Percentiles rank a stretch among this genome's conserved stretches.
Evolutionary conservation across 148 eudicot species (phyloP).

Genomic region (Nepenthes mirabilis): DNA sequence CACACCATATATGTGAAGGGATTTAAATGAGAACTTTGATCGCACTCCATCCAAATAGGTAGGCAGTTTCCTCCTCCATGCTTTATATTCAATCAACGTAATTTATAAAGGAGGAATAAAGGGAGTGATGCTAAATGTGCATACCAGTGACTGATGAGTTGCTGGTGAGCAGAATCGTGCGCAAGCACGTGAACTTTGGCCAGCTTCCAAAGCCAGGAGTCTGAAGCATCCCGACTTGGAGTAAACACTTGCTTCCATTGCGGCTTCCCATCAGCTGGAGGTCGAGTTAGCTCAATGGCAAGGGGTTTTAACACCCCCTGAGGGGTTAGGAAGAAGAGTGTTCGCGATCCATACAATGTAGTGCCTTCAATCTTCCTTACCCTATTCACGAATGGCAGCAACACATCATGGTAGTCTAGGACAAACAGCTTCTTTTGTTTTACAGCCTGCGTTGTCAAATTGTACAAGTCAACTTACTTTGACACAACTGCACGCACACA

Average conservation of each 20-base stretch:
- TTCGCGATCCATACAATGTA: conserved; percentile 69
- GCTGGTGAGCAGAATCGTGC: conserved; percentile 77
- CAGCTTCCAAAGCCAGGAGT: conserved; percentile 75
- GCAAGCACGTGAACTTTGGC: conserved; percentile 85
- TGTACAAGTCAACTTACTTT: too few relatives aligned
- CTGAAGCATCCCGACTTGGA: conserved; percentile 40
- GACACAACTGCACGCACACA: too few relatives aligned
- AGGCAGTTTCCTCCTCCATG: too few relatives aligned
- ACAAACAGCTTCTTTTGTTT: conserved; percentile 54
- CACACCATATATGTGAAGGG: too few relatives aligned
- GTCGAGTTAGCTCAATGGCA: conserved; percentile 69
- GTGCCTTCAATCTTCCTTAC: conserved; percentile 48
- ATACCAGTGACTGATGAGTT: conserved; percentile 79
- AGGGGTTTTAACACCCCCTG: conserved; percentile 38
- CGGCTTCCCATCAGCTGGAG: conserved; percentile 40
- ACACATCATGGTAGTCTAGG: conserved; percentile 74
- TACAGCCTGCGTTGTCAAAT: conserved; percentile 30
- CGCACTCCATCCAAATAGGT: too few relatives aligned
- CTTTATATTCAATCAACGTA: too few relatives aligned
- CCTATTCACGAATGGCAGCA: conserved; percentile 57
- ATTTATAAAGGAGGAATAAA: not conserved
- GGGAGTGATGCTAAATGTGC: not conserved
- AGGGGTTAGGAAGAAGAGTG: conserved; percentile 41
- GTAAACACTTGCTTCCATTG: conserved; percentile 56
- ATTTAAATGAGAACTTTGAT: too few relatives aligned